These are phyloP conservation scores for Cercospora beticola DNA, from an alignment of 2,329 filamentous ascomycete genomes.

Conservation along the genomic window DNA sequence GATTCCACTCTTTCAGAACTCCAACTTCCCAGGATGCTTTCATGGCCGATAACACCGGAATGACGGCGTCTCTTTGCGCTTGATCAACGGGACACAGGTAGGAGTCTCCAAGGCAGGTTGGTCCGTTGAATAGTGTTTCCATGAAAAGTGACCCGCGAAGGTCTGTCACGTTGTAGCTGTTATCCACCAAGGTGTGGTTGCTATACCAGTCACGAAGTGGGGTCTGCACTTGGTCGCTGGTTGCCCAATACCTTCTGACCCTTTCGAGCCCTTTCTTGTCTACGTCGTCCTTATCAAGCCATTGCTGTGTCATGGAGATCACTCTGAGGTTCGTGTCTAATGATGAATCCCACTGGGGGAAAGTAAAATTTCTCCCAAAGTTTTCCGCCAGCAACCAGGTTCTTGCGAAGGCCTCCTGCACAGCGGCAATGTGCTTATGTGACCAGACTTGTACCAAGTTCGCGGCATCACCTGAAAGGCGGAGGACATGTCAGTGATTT, in stretches of 20 bases:
- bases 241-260: not conserved
- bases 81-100: not conserved
- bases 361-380: not conserved
- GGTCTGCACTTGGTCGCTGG: not conserved
- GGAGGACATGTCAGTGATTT: not conserved
- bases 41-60: not conserved
- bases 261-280: not conserved
- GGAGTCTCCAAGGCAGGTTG: not conserved
- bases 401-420: not conserved
- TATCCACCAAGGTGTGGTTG: not conserved
- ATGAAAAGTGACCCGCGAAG: slow-evolving; percentile 1
- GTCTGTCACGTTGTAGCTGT: not conserved
- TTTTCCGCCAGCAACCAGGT: not conserved
- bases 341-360: not conserved
- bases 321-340: not conserved
- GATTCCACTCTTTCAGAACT: not conserved
- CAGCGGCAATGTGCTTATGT: not conserved
- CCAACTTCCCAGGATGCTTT: not conserved
- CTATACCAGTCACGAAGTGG: not conserved
- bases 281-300: not conserved
- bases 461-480: not conserved
- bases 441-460: not conserved
- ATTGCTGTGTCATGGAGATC: not conserved
- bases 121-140: not conserved
- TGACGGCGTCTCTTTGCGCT: not conserved